phyloP scores from a whole-genome alignment of 805 yeast genomes.

The Barnettozyma populi region DNA sequence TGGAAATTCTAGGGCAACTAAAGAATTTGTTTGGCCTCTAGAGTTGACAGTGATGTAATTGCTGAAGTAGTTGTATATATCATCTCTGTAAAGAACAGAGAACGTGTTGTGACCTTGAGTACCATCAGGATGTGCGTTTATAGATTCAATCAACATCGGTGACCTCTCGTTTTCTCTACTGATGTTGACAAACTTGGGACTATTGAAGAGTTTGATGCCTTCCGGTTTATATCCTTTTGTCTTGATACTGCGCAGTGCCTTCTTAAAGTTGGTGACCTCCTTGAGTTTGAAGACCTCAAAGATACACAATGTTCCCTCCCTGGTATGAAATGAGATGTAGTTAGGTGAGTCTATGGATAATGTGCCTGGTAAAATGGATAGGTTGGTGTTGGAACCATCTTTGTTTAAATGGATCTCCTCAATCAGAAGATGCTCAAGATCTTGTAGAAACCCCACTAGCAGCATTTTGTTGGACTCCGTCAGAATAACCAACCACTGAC shows the following conservation, averaged over 20 bases:
- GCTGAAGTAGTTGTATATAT: constrained; percentile 5
- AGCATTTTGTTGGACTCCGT: constrained; percentile 14
- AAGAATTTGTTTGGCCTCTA: not conserved
- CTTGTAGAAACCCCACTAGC: constrained; percentile 14
- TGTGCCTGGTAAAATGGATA: constrained; percentile 12
- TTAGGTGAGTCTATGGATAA: constrained; percentile 12
- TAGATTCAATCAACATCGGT: constrained; percentile 14
- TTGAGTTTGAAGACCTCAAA: constrained; percentile 10
- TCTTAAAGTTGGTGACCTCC: constrained; percentile 13
- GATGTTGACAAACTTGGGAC: constrained; percentile 11
- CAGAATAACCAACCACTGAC: constrained; percentile 14
- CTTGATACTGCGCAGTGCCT: constrained; percentile 6
- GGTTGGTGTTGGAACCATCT: constrained; percentile 1
- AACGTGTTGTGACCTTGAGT: not conserved
- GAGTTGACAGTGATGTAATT: not conserved
- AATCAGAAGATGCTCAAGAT: constrained; percentile 7
- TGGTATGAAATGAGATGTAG: constrained; percentile 13
- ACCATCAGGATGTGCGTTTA: constrained; percentile 11
- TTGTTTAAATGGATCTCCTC: constrained; percentile 12
- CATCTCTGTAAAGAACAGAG: constrained; percentile 8
- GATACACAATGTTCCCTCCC: constrained; percentile 14
- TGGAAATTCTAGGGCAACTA: not conserved
- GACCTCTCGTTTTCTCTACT: constrained; percentile 10
- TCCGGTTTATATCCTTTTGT: not conserved
- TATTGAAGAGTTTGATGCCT: constrained; percentile 11